phyloP scores from a whole-genome alignment of 192 early-diverging fungal species.

The Coemansia sp. region DNA sequence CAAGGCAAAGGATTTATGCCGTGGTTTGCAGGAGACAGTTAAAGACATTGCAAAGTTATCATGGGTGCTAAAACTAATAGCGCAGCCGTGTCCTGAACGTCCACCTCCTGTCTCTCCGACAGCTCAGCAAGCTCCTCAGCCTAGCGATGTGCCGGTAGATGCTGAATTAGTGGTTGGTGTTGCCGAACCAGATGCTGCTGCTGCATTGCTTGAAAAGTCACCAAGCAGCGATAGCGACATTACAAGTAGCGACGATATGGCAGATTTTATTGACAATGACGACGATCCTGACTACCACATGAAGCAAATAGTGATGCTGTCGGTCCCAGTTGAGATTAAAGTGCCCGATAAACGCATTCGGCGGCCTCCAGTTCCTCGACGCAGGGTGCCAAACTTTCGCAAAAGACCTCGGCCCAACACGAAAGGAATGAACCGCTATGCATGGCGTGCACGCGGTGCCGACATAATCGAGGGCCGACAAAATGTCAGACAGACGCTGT shows the following conservation, averaged over 20 bases:
- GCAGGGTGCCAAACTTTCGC: background rate
- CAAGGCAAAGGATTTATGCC: conserved; percentile 10
- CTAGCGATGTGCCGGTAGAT: no score
- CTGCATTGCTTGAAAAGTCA: no score
- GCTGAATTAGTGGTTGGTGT: no score
- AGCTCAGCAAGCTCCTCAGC: background rate
- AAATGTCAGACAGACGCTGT: background rate
- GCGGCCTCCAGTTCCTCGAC: background rate
- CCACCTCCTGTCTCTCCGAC: background rate
- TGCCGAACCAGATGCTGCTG: no score
- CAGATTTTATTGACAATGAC: conserved; percentile 53
- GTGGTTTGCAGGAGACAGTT: conserved; percentile 14
- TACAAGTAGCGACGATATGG: conserved; percentile 28
- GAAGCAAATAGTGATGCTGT: no score
- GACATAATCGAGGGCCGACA: background rate
- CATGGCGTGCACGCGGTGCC: background rate
- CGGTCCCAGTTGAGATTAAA: background rate
- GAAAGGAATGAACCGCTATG: background rate
- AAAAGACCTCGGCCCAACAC: background rate
- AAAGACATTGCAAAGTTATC: conserved; percentile 14
- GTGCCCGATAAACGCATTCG: background rate
- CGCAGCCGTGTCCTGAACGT: conserved; percentile 12
- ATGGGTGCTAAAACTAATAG: conserved; percentile 29
- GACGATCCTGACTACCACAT: no score
- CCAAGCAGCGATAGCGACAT: background rate